These are phyloP conservation scores for Hirsutella thompsonii DNA, from an alignment of 2,329 filamentous ascomycete species.

Conservation along the genomic window DNA sequence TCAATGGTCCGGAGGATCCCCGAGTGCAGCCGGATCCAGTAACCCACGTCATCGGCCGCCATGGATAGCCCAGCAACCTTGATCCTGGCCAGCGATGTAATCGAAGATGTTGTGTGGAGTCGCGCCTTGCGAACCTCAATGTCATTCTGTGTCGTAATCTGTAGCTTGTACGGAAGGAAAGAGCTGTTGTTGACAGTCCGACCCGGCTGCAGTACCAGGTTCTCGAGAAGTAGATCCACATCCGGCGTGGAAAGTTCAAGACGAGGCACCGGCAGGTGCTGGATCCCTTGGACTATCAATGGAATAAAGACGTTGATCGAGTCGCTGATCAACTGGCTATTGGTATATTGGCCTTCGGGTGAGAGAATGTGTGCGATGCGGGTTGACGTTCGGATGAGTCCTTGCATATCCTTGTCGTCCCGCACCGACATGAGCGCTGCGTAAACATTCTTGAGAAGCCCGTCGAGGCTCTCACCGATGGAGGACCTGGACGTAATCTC, in stretches of 20 bases:
- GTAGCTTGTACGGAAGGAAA: conserved; percentile 75
- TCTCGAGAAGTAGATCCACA: conserved; percentile 78
- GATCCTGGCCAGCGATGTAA: conserved; percentile 62
- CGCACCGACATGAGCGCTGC: conserved; percentile 55
- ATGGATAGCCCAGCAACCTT: conserved; percentile 74
- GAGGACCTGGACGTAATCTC: conserved; percentile 55
- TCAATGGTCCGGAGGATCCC: conserved; percentile 65
- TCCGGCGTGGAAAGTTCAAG: conserved; percentile 77
- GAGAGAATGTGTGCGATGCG: conserved; percentile 59
- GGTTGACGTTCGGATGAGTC: conserved; percentile 52
- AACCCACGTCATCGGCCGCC: conserved; percentile 77
- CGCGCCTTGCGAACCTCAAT: conserved; percentile 72
- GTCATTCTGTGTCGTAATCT: conserved; percentile 74
- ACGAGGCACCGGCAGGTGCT: conserved; percentile 81
- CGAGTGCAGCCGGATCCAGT: conserved; percentile 72
- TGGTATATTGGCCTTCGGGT: conserved; percentile 48
- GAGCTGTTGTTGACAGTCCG: conserved; percentile 73
- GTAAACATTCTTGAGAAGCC: conserved; percentile 55
- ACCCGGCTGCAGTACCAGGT: conserved; percentile 81
- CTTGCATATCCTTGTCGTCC: conserved; percentile 59
- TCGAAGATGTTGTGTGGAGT: conserved; percentile 43
- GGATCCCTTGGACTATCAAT: conserved; percentile 60
- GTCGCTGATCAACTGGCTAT: conserved; percentile 62
- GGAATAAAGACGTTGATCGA: conserved; percentile 71
- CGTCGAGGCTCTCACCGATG: conserved; percentile 60